phyloP scores from a whole-genome alignment of 2,329 filamentous ascomycete species.

The Rhynchosporium secalis region DNA sequence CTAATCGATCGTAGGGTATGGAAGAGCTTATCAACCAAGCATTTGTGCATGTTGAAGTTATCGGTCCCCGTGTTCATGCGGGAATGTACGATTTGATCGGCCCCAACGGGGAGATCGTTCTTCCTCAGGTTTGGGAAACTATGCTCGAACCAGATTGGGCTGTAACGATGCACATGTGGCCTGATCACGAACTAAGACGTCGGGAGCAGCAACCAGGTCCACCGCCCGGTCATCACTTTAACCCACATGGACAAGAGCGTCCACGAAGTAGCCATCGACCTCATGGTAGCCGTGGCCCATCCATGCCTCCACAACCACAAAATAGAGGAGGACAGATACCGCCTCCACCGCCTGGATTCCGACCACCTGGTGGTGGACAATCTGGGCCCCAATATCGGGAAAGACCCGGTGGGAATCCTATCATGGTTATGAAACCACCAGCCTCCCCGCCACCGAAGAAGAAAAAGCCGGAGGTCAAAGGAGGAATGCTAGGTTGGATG shows the following conservation, averaged over 20 bases:
- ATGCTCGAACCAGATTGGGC: slow-evolving; percentile 77
- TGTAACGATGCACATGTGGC: slow-evolving; percentile 69
- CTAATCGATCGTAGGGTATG: slow-evolving; percentile 64
- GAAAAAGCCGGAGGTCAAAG: slow-evolving; percentile 27
- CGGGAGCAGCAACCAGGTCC: slow-evolving; percentile 18
- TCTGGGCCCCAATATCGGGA: slow-evolving; percentile 14
- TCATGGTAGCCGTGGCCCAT: slow-evolving; percentile 22
- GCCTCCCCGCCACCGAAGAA: slow-evolving; percentile 18
- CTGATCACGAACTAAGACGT: slow-evolving; percentile 49
- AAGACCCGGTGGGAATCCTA: slow-evolving; percentile 22
- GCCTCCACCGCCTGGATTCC: slow-evolving; percentile 22
- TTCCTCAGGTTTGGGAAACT: slow-evolving; percentile 79
- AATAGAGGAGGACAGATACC: slow-evolving; percentile 20
- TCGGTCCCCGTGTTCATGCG: slow-evolving; percentile 73
- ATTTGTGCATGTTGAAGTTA: slow-evolving; percentile 74
- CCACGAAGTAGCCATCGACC: slow-evolving; percentile 18
- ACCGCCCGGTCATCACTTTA: slow-evolving; percentile 24
- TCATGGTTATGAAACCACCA: slow-evolving; percentile 26
- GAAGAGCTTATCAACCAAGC: slow-evolving; percentile 84
- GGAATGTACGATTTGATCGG: slow-evolving; percentile 81
- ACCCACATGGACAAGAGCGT: slow-evolving; percentile 12
- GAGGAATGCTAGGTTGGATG: slow-evolving; percentile 35
- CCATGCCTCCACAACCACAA: slow-evolving; percentile 19
- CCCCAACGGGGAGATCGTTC: slow-evolving; percentile 78
- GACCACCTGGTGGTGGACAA: slow-evolving; percentile 11